Percentiles rank a stretch among this genome's conserved stretches.
phyloP scores from a whole-genome alignment of 129 eudicot species.

The Tagetes patula region DNA sequence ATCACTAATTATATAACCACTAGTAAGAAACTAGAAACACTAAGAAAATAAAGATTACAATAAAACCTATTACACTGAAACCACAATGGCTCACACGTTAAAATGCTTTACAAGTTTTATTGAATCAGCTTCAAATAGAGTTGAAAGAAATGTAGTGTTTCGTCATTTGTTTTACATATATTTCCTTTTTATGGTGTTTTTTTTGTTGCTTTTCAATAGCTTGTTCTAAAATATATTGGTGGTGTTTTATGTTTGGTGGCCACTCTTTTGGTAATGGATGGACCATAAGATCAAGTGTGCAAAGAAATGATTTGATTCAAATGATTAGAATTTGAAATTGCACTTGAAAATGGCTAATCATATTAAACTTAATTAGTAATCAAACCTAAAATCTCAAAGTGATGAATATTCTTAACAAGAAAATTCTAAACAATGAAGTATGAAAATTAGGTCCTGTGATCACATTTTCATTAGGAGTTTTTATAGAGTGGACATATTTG shows the following conservation, averaged over 20 bases:
- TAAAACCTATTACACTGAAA: too few species aligned
- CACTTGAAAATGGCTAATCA: constrained; percentile 14
- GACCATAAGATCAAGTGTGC: constrained; percentile 26
- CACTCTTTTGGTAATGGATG: constrained; percentile 35
- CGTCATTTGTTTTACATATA: background rate
- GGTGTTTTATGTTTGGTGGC: constrained; percentile 38
- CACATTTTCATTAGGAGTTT: too few species aligned
- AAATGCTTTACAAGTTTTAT: background rate
- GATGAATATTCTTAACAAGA: too few species aligned
- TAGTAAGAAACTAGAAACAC: too few species aligned
- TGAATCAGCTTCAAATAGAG: background rate
- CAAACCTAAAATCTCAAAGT: too few species aligned
- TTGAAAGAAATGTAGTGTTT: background rate
- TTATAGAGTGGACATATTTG: too few species aligned
- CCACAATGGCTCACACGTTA: too few species aligned
- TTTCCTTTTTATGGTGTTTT: constrained; percentile 16
- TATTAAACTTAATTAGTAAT: background rate
- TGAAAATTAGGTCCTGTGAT: too few species aligned
- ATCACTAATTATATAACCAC: too few species aligned
- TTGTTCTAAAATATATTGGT: constrained; percentile 21
- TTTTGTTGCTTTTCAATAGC: constrained; percentile 14
- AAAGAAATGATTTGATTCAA: constrained; percentile 28
- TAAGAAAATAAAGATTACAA: too few species aligned
- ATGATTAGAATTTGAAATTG: constrained; percentile 28
- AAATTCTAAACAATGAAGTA: too few species aligned